A percentile compares a stretch with the other conserved stretches of the same genome.
phyloP scores from a whole-genome alignment of 495 filamentous ascomycete genomes.

The Amphirosellinia nigrospora region DNA sequence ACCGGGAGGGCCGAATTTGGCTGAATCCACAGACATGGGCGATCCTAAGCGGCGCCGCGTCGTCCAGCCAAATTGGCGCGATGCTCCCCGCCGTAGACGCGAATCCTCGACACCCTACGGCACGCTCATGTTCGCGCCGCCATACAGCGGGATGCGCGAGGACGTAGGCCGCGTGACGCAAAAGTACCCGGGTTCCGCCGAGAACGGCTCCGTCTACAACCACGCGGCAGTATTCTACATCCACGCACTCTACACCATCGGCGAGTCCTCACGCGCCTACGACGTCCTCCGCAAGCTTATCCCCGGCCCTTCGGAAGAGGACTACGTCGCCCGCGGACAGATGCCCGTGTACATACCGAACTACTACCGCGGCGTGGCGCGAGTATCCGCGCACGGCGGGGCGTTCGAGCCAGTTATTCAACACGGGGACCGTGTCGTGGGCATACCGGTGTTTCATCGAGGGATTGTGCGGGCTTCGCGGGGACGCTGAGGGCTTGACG shows the following conservation, averaged over 20 bases:
- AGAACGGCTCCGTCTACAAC: constrained; percentile 64
- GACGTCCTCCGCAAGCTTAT: constrained; percentile 56
- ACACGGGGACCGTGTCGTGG: constrained; percentile 63
- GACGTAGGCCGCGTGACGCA: constrained; percentile 65
- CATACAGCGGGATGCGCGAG: constrained; percentile 61
- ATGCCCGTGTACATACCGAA: constrained; percentile 63
- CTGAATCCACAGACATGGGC: constrained; percentile 62
- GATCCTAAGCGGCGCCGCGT: constrained; percentile 59
- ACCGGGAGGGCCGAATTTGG: constrained; percentile 62
- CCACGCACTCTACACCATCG: constrained; percentile 56
- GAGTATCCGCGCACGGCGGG: constrained; percentile 59
- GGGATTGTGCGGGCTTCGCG: constrained; percentile 58
- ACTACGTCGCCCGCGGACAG: constrained; percentile 61
- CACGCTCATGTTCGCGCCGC: constrained; percentile 59
- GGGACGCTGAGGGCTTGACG: constrained; percentile 51
- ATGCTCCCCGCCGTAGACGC: constrained; percentile 58
- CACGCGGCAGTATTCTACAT: constrained; percentile 61
- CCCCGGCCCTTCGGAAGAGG: constrained; percentile 56
- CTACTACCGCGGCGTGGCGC: constrained; percentile 60
- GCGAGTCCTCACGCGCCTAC: constrained; percentile 57
- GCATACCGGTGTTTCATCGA: constrained; percentile 61
- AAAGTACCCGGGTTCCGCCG: constrained; percentile 61
- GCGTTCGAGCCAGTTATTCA: constrained; percentile 61
- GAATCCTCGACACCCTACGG: constrained; percentile 61
- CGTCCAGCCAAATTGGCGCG: constrained; percentile 45